These are phyloP conservation scores for Cyberlindnera euphorbiiphila DNA, from an alignment of 805 yeast genomes.

Conservation along the genomic window DNA sequence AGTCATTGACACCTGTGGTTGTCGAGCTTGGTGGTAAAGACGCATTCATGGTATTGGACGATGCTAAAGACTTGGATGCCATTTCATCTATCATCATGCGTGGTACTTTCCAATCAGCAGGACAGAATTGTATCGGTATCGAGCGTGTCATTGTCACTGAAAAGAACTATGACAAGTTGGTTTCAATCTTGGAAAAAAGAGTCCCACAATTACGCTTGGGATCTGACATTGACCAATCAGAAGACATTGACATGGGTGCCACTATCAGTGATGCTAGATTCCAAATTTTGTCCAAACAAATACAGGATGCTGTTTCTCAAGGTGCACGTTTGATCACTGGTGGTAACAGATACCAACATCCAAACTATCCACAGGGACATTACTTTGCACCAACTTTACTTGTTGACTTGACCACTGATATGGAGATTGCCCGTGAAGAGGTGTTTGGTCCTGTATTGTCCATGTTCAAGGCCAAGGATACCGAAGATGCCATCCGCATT, in stretches of 20 bases:
- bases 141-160: conserved; percentile 88
- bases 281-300: conserved; percentile 57
- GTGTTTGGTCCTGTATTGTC: conserved; percentile 92
- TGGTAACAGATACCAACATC: conserved; percentile 77
- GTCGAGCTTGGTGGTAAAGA: conserved; percentile 98
- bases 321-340: conserved; percentile 86
- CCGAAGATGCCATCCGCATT: conserved; percentile 65
- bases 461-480: conserved; percentile 64
- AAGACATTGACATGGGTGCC: conserved; percentile 95
- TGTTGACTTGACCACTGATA: conserved; percentile 70
- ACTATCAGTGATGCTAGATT: conserved; percentile 80
- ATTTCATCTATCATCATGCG: conserved; percentile 82
- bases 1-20: conserved; percentile 88
- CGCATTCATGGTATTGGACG: conserved; percentile 82
- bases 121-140: conserved; percentile 97
- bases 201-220: conserved; percentile 71
- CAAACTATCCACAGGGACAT: conserved; percentile 93
- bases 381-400: conserved; percentile 88
- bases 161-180: conserved; percentile 59
- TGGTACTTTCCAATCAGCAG: conserved; percentile 95
- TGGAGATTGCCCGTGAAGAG: conserved; percentile 83
- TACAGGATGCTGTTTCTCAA: conserved; percentile 66
- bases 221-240: conserved; percentile 86
- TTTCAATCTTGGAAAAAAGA: conserved; percentile 51
- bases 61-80: conserved; percentile 51